These are phyloP conservation scores for Phaeolepiota aurea DNA, from an alignment of 768 basidiomycete genomes.

Conservation along the genomic window DNA sequence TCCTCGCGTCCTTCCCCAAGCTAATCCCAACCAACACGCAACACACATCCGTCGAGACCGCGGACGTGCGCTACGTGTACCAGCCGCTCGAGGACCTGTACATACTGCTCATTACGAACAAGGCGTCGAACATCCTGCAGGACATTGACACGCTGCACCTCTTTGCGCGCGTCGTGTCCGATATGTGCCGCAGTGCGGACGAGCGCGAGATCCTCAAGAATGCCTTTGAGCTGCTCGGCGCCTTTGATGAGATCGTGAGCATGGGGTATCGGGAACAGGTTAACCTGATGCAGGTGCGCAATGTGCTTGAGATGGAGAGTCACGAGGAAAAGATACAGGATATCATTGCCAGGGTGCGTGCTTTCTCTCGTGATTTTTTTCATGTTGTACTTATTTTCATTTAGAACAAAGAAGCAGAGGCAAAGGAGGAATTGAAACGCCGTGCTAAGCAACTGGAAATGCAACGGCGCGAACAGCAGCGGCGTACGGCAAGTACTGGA, in stretches of 20 bases:
- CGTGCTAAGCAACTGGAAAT: constrained; percentile 97
- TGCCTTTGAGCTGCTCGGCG: constrained; percentile 88
- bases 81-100: constrained; percentile 96
- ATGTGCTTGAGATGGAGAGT: constrained; percentile 80
- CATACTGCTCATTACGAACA: constrained; percentile 96
- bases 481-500: constrained; percentile 47
- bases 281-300: constrained; percentile 72
- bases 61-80: constrained; percentile 94
- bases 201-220: constrained; percentile 87
- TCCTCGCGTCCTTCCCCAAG: constrained; percentile 95
- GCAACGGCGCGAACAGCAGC: constrained; percentile 92
- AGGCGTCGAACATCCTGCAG: constrained; percentile 97
- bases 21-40: constrained; percentile 92
- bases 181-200: constrained; percentile 78
- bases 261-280: constrained; percentile 80
- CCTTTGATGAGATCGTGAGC: constrained; percentile 95
- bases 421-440: constrained; percentile 97
- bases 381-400: constrained; percentile 3
- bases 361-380: constrained; percentile 1
- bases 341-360: constrained; percentile 84
- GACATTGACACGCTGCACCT: constrained; percentile 96
- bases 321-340: constrained; percentile 96
- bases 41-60: constrained; percentile 93
- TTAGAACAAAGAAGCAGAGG: constrained; percentile 98
- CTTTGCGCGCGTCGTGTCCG: constrained; percentile 88